phyloP scores from a whole-genome alignment of 352 stramenopile species.

The Pythium insidiosum region DNA sequence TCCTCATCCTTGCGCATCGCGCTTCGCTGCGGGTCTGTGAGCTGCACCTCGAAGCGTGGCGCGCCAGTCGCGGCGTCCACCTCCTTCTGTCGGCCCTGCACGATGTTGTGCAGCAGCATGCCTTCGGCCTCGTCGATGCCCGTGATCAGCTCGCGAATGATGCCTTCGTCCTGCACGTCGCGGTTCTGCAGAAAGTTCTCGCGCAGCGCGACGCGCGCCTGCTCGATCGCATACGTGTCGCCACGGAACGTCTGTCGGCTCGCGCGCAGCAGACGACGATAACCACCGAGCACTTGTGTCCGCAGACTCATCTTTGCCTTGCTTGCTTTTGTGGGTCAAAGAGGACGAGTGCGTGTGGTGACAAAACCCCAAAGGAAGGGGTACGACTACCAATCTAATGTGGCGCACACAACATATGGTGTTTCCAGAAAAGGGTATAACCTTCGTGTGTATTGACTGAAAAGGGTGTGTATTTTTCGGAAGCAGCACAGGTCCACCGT shows the following conservation, averaged over 20 bases:
- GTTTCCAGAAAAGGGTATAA: too few relatives aligned
- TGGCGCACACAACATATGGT: too few relatives aligned
- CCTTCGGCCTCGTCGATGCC: conserved; percentile 72
- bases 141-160: conserved; percentile 53
- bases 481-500: too few relatives aligned
- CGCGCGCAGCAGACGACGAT: conserved; percentile 64
- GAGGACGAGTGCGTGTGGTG: not conserved
- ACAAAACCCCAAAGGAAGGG: too few relatives aligned
- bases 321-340: not conserved
- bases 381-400: too few relatives aligned
- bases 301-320: conserved; percentile 34
- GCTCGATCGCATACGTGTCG: conserved; percentile 49
- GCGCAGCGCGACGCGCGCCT: conserved; percentile 51
- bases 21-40: conserved; percentile 71
- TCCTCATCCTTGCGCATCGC: conserved; percentile 82
- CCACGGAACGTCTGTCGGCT: conserved; percentile 68
- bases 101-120: conserved; percentile 85
- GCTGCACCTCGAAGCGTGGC: conserved; percentile 59
- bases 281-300: conserved; percentile 60
- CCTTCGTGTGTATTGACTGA: too few relatives aligned
- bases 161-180: conserved; percentile 40
- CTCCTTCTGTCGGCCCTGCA: conserved; percentile 60
- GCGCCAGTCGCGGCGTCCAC: conserved; percentile 13
- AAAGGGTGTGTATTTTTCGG: too few relatives aligned
- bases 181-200: conserved; percentile 64